Evolutionary conservation across 257 asterid species (phyloP).

Genomic region (Verbena officinalis): DNA sequence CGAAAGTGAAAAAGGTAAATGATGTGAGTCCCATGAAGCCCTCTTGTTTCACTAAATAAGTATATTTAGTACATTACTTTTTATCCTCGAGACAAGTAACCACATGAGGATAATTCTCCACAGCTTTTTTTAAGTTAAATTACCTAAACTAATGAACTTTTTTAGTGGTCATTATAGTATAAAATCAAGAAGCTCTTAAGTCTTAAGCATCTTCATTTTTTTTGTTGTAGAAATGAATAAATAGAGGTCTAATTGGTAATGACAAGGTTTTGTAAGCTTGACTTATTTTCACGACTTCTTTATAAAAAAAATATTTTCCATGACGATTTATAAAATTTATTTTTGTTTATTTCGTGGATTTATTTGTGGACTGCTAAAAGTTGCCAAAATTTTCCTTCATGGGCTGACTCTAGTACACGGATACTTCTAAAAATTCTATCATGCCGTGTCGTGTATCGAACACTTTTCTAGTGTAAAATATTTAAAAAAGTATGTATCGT

Average conservation of each 20-base stretch:
- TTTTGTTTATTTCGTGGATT: too few species aligned
- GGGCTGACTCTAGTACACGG: too few species aligned
- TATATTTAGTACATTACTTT: not conserved
- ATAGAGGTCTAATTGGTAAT: conserved; percentile 24
- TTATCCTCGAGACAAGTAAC: conserved; percentile 19
- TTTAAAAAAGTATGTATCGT: too few species aligned
- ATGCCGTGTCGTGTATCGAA: too few species aligned
- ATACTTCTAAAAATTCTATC: too few species aligned
- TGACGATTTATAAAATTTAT: too few species aligned
- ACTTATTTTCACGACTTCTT: not conserved
- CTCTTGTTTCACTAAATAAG: conserved; percentile 5
- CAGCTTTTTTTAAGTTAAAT: not conserved
- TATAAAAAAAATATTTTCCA: not conserved
- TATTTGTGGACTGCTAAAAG: too few species aligned
- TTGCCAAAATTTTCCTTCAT: too few species aligned
- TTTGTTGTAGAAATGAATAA: not conserved
- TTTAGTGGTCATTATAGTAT: conserved; percentile 6
- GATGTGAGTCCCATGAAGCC: conserved; percentile 29
- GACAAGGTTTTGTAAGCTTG: conserved; percentile 6
- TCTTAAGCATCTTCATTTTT: conserved; percentile 26
- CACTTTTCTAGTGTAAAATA: too few species aligned
- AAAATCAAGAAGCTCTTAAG: conserved; percentile 4
- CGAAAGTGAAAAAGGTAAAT: not conserved
- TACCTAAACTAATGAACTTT: not conserved
- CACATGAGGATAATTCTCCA: not conserved